Percentiles rank a stretch among this genome's conserved stretches.
Evolutionary conservation across 768 basidiomycete genomes (phyloP).

Genomic region (Lentinus brumalis): DNA sequence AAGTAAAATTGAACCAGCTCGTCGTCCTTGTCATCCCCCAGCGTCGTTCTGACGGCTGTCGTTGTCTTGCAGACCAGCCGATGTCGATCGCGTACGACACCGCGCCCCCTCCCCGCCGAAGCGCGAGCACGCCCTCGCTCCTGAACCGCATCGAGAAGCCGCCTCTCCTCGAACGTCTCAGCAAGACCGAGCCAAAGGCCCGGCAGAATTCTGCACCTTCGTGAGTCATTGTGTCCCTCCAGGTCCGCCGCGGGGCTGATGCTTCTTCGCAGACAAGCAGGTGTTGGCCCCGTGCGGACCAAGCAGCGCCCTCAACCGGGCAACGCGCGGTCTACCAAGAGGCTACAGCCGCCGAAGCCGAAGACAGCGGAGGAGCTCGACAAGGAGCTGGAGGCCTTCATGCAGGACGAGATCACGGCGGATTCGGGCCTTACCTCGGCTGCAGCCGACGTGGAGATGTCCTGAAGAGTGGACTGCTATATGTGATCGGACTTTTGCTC

Average conservation of each 20-base stretch:
- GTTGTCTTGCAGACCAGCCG: conserved; percentile 60
- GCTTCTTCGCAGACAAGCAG: conserved; percentile 19
- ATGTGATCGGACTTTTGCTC: neutral
- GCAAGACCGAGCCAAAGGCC: conserved; percentile 43
- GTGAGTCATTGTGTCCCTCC: neutral
- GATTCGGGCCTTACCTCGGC: conserved; percentile 27
- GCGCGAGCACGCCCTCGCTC: conserved; percentile 50
- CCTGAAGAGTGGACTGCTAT: neutral
- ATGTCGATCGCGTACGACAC: conserved; percentile 71
- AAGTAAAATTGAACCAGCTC: conserved; percentile 49
- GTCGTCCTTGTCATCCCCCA: neutral
- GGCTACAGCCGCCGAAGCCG: conserved; percentile 39
- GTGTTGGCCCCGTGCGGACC: conserved; percentile 37
- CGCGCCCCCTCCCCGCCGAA: conserved; percentile 43
- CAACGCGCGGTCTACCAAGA: conserved; percentile 21
- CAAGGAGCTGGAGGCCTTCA: conserved; percentile 84
- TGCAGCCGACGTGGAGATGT: conserved; percentile 25
- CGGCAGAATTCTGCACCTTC: neutral
- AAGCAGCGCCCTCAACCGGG: conserved; percentile 30
- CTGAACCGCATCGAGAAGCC: conserved; percentile 77
- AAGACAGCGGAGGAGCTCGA: conserved; percentile 86
- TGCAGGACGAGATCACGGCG: conserved; percentile 55
- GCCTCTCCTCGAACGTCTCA: conserved; percentile 66
- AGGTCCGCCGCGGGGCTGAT: too few relatives aligned
- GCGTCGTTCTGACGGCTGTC: conserved; percentile 1